Conservation (phyloP, 2,329 filamentous ascomycete genomes). For the Geosmithia flava region DNA sequence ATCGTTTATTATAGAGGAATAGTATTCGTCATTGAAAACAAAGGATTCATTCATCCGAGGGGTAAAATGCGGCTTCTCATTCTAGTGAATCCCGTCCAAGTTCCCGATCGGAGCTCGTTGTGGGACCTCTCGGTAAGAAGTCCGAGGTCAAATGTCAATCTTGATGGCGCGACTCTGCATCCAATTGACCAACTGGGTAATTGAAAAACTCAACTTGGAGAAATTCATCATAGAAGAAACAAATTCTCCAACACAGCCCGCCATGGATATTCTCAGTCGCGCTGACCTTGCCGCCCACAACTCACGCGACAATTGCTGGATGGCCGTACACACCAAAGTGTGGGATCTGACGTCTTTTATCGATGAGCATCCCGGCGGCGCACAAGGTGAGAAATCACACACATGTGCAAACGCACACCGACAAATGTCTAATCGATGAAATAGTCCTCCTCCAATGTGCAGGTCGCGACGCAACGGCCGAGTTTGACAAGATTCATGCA, state of each 20-base stretch:
- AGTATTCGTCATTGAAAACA: too few species aligned
- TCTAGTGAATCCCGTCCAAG: too few species aligned
- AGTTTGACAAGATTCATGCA: constrained; percentile 37
- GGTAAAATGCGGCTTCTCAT: too few species aligned
- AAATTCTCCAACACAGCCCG: too few species aligned
- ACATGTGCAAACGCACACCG: background rate
- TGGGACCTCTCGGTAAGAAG: background rate
- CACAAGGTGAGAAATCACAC: constrained; percentile 13
- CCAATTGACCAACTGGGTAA: background rate
- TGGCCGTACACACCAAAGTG: constrained; percentile 54
- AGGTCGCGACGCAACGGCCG: constrained; percentile 39
- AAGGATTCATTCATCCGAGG: too few species aligned
- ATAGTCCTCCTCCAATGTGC: constrained; percentile 35
- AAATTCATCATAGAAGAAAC: too few species aligned
- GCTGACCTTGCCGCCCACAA: constrained; percentile 34
- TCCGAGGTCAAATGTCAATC: background rate
- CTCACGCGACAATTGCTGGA: constrained; percentile 43
- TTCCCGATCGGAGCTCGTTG: too few species aligned
- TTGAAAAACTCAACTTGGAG: background rate
- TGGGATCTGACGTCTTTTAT: constrained; percentile 61
- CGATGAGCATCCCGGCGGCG: constrained; percentile 22
- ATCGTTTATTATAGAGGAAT: too few species aligned
- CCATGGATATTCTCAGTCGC: background rate
- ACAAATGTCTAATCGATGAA: constrained; percentile 14
- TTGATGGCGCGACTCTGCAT: background rate